These are phyloP conservation scores for Ogataea glucozyma DNA, from an alignment of 805 yeast species.

Conservation along the genomic window DNA sequence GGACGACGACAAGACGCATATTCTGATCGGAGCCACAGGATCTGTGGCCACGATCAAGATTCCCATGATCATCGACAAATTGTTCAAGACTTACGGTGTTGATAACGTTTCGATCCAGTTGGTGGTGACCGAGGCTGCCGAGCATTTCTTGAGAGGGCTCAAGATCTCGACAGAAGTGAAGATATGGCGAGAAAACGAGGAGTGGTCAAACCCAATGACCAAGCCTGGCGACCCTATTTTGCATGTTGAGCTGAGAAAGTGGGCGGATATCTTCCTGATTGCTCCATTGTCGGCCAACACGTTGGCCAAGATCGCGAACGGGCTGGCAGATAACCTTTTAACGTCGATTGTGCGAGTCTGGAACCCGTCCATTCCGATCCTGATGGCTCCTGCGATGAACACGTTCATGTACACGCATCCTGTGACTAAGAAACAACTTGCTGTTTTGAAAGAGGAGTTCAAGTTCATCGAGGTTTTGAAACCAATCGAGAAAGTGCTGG, in stretches of 20 bases:
- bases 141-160: slow-evolving; percentile 65
- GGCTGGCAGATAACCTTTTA: slow-evolving; percentile 87
- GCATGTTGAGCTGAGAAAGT: slow-evolving; percentile 90
- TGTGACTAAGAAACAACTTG: slow-evolving; percentile 80
- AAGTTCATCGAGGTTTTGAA: slow-evolving; percentile 91
- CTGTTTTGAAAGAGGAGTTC: slow-evolving; percentile 82
- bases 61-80: slow-evolving; percentile 82
- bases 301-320: slow-evolving; percentile 82
- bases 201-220: slow-evolving; percentile 61
- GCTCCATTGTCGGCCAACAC: slow-evolving; percentile 97
- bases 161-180: slow-evolving; percentile 66
- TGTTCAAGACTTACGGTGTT: slow-evolving; percentile 75
- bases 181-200: slow-evolving; percentile 92
- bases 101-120: slow-evolving; percentile 79
- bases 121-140: slow-evolving; percentile 82
- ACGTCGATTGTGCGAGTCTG: slow-evolving; percentile 93
- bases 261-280: slow-evolving; percentile 93
- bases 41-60: slow-evolving; percentile 95
- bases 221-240: slow-evolving; percentile 95
- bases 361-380: slow-evolving; percentile 88
- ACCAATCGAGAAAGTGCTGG: slow-evolving; percentile 95
- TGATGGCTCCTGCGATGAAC: slow-evolving; percentile 95
- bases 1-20: slow-evolving; percentile 85
- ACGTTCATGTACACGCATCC: slow-evolving; percentile 89
- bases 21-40: slow-evolving; percentile 90